Evolutionary conservation across 768 basidiomycete genomes (phyloP).

Genomic region (Heimioporus sp.): DNA sequence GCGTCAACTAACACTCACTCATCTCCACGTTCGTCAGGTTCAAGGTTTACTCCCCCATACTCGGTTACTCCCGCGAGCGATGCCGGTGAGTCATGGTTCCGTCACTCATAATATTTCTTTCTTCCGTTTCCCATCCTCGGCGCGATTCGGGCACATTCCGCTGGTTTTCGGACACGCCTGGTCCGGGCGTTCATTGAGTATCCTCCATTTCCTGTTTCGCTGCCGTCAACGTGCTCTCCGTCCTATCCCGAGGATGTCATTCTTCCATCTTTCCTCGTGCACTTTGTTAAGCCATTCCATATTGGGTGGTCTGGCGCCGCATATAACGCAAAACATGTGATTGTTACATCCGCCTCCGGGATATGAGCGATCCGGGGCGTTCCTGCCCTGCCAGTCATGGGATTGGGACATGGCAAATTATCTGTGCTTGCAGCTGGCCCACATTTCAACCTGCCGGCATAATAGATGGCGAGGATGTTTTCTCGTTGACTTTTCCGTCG

Average conservation of each 20-base stretch:
- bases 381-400: not conserved
- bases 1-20: slow-evolving; percentile 12
- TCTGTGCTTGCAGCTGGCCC: not conserved
- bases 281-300: not conserved
- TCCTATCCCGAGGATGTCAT: not conserved
- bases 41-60: slow-evolving; percentile 24
- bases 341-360: not conserved
- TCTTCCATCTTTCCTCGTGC: not conserved
- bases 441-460: not conserved
- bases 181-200: not conserved
- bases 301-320: not conserved
- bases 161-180: not conserved
- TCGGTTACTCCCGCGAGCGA: slow-evolving; percentile 27
- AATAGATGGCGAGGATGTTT: too few relatives aligned
- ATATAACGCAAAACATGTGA: not conserved
- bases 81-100: slow-evolving; percentile 19
- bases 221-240: not conserved
- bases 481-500: not conserved
- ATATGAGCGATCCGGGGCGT: too few relatives aligned
- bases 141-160: not conserved
- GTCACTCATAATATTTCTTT: not conserved
- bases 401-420: not conserved
- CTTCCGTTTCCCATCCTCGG: not conserved
- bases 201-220: slow-evolving; percentile 1
- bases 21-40: slow-evolving; percentile 18